phyloP scores from a whole-genome alignment of 371 early-diverging fungal species.

The Actinomucor elegans region DNA sequence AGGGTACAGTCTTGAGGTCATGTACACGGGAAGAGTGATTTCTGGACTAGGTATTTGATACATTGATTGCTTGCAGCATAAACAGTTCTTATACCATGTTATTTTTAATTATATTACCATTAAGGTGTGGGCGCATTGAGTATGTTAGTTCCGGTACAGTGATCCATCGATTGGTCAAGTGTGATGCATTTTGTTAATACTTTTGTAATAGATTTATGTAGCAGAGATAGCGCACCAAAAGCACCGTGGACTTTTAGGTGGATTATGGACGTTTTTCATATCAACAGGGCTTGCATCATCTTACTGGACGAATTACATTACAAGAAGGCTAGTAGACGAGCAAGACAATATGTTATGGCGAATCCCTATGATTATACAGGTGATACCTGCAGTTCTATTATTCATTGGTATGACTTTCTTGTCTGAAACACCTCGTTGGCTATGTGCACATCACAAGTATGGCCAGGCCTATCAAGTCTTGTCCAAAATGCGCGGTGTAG shows the following conservation, averaged over 20 bases:
- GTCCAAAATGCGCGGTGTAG: constrained; percentile 70
- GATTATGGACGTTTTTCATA: constrained; percentile 40
- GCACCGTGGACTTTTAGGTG: constrained; percentile 30
- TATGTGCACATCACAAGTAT: constrained; percentile 5
- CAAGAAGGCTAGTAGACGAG: constrained; percentile 15
- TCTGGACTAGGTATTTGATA: constrained; percentile 29
- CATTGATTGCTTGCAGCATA: no score
- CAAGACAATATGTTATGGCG: constrained; percentile 20
- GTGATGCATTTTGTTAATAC: neutral
- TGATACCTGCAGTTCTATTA: constrained; percentile 12
- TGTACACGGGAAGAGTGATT: constrained; percentile 29
- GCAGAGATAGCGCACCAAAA: constrained; percentile 37
- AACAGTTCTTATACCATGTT: no score
- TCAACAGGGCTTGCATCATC: constrained; percentile 34
- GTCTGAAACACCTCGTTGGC: constrained; percentile 25
- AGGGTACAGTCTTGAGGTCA: constrained; percentile 17
- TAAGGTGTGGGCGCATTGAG: constrained; percentile 32
- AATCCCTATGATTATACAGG: constrained; percentile 13
- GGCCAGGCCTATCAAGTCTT: constrained; percentile 77
- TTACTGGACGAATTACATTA: constrained; percentile 37
- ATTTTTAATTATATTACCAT: no score
- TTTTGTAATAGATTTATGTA: constrained; percentile 24
- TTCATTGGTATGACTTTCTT: constrained; percentile 21
- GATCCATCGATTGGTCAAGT: no score
- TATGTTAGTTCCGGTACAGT: constrained; percentile 33